Evolutionary conservation across 2,329 filamentous ascomycete species (phyloP).

Genomic region (Phaeosphaeriaceae sp.): DNA sequence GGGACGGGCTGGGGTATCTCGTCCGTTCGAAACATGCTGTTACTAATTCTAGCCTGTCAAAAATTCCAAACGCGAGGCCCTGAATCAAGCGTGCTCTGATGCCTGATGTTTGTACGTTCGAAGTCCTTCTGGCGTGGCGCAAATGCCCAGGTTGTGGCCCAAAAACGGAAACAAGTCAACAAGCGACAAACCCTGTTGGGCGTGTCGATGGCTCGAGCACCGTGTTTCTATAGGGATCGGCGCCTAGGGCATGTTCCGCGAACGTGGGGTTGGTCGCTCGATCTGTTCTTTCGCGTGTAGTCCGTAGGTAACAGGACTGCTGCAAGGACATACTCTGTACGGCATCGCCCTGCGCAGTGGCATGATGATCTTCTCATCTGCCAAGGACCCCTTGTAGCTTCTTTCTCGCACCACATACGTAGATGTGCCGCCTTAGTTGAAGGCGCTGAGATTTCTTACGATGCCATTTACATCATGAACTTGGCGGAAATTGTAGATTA

Average conservation of each 20-base stretch:
- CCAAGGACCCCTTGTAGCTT: conserved; percentile 20
- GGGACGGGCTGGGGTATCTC: conserved; percentile 5
- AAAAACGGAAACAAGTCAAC: conserved; percentile 6
- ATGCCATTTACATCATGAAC: conserved; percentile 14
- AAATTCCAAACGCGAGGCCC: neutral
- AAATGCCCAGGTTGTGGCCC: neutral
- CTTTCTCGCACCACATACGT: neutral
- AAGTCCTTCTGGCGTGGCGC: neutral
- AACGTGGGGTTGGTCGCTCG: conserved; percentile 23
- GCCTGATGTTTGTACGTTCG: neutral
- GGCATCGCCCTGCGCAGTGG: conserved; percentile 5
- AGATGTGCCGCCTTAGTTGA: neutral
- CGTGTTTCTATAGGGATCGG: conserved; percentile 23
- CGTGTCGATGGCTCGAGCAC: conserved; percentile 11
- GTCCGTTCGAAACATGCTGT: neutral
- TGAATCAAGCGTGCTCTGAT: neutral
- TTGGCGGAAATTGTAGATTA: conserved; percentile 10
- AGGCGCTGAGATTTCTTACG: neutral
- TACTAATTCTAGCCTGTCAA: neutral
- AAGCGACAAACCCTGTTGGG: conserved; percentile 17
- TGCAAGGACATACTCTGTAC: neutral
- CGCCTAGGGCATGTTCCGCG: conserved; percentile 20
- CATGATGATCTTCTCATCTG: conserved; percentile 16
- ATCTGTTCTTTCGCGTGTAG: conserved; percentile 17
- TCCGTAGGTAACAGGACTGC: neutral